Conservation (phyloP, 306 rosid genomes). For the Arachis stenosperma region DNA sequence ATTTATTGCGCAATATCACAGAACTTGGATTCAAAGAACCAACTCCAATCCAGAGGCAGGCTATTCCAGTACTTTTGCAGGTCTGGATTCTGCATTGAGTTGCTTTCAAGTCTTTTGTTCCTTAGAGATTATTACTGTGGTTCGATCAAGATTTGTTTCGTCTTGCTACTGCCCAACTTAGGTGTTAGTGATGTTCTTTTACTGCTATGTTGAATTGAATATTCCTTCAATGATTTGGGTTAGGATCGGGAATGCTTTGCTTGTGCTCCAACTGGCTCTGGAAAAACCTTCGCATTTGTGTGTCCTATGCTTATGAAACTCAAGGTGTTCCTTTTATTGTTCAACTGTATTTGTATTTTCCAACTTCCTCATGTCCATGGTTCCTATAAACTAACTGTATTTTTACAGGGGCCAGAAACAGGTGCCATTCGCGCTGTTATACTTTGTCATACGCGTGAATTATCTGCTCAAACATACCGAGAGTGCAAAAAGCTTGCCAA, state of each 20-base stretch:
- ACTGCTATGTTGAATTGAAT: background rate
- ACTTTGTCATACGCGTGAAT: constrained; percentile 86
- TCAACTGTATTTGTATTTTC: constrained; percentile 17
- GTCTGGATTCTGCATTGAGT: constrained; percentile 58
- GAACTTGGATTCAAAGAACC: constrained; percentile 87
- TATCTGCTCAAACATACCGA: constrained; percentile 83
- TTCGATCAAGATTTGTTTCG: constrained; percentile 20
- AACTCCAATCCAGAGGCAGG: constrained; percentile 97
- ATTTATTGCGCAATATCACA: constrained; percentile 64
- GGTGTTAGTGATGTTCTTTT: too few species aligned
- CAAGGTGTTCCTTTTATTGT: constrained; percentile 58
- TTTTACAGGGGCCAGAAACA: constrained; percentile 57
- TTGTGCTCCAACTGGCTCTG: constrained; percentile 98
- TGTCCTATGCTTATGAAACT: constrained; percentile 94
- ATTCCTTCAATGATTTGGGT: constrained; percentile 3
- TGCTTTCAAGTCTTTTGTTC: constrained; percentile 11
- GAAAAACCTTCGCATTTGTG: constrained; percentile 90
- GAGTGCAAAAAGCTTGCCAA: constrained; percentile 86
- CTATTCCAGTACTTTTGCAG: constrained; percentile 87
- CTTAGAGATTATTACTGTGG: constrained; percentile 1
- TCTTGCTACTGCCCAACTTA: background rate
- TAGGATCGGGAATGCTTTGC: constrained; percentile 97
- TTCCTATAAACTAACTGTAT: constrained; percentile 41
- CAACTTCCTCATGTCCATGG: constrained; percentile 20
- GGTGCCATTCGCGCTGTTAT: constrained; percentile 81